Evolutionary conservation across 75 land plant genomes (phyloP).

Genomic region (Sequoia sempervirens): DNA sequence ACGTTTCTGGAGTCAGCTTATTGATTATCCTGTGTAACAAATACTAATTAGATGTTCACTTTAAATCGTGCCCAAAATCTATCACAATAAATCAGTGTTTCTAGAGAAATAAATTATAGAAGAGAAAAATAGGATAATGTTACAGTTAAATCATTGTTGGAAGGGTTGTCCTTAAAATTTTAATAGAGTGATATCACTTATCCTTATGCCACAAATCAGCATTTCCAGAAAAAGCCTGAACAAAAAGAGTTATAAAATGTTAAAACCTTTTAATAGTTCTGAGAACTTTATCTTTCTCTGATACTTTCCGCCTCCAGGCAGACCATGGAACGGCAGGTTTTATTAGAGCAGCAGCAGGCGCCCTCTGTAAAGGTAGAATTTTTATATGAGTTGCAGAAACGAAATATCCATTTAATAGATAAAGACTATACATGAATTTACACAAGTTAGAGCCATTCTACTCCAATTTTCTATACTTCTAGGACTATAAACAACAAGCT

Average conservation of each 20-base stretch:
- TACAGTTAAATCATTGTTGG: background rate
- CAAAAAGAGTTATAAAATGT: background rate
- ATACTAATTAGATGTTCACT: background rate
- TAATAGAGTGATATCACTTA: background rate
- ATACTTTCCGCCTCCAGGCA: conserved; percentile 59
- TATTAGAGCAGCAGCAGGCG: conserved; percentile 51
- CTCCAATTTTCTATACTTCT: background rate
- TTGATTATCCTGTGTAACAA: conserved; percentile 42
- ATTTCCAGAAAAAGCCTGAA: background rate
- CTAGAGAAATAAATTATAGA: background rate
- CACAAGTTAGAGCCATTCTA: background rate
- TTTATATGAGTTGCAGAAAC: background rate
- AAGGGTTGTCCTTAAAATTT: background rate
- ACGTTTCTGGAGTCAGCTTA: conserved; percentile 90
- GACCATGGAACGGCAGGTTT: conserved; percentile 90
- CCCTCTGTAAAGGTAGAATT: conserved; percentile 13
- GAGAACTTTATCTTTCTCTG: conserved; percentile 80
- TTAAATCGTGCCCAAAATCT: background rate
- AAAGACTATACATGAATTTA: background rate
- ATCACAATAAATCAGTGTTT: background rate
- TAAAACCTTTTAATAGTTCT: conserved; percentile 71
- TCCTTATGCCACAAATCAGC: background rate
- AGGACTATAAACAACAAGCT: background rate
- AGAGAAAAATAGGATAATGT: background rate
- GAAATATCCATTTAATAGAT: background rate